Conservation (phyloP, 2,329 filamentous ascomycete genomes). For the Chalara sp. region DNA sequence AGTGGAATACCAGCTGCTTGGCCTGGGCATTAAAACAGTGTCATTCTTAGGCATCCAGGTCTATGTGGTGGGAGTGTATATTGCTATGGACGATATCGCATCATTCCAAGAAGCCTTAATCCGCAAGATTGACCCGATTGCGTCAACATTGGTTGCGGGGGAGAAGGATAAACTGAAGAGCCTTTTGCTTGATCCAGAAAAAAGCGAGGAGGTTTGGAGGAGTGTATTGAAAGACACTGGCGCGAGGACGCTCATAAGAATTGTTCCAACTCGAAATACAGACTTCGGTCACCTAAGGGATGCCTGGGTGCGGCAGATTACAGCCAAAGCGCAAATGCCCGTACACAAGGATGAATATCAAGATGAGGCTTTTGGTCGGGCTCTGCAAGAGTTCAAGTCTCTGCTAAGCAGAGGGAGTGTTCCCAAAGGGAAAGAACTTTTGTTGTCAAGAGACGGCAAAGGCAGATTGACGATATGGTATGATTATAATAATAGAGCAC, state of each 20-base stretch:
- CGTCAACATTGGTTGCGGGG: conserved; percentile 73
- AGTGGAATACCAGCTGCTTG: conserved; percentile 78
- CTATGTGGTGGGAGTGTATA: conserved; percentile 89
- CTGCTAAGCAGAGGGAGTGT: conserved; percentile 78
- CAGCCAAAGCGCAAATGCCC: conserved; percentile 55
- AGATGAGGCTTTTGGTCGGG: conserved; percentile 69
- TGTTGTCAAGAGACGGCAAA: conserved; percentile 59
- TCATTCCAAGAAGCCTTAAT: conserved; percentile 73
- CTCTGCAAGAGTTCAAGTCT: conserved; percentile 70
- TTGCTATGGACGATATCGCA: conserved; percentile 76
- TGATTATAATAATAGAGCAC: conserved; percentile 43
- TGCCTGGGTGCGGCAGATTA: conserved; percentile 81
- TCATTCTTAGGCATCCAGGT: conserved; percentile 87
- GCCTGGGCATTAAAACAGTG: conserved; percentile 81
- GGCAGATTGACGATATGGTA: conserved; percentile 66
- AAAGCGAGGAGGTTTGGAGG: conserved; percentile 70
- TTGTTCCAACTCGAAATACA: conserved; percentile 87
- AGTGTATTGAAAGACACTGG: conserved; percentile 58
- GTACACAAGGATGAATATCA: conserved; percentile 43
- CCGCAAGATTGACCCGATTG: conserved; percentile 66
- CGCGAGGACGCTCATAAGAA: conserved; percentile 72
- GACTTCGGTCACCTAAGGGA: conserved; percentile 91
- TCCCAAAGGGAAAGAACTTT: conserved; percentile 70
- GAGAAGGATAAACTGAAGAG: conserved; percentile 71
- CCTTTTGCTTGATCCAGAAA: conserved; percentile 60